Base-by-base conservation (phyloP, 2,329 filamentous ascomycete genomes). In the Colletotrichum sp. region DNA sequence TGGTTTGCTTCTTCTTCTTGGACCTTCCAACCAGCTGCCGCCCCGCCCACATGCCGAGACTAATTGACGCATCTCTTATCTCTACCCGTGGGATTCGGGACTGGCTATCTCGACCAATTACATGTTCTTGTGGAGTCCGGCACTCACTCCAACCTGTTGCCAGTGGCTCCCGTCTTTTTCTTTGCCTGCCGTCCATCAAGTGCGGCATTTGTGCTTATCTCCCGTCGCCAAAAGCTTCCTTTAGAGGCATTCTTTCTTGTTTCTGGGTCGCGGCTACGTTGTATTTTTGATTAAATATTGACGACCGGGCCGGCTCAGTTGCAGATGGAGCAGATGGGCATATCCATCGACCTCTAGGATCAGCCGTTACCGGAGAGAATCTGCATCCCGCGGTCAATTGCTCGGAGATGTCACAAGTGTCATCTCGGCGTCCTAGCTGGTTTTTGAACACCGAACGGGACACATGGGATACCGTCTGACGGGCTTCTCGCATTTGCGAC, bases 171-270 rank as follows among this genome's bases (percentile, higher is more conserved):
- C 43, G 43, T 39, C 59, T 48, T 5, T 36, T 15, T 39, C 9
- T 21, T 52, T 68, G 52, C 57, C 43, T 36, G 55, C 67, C 55
- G 39, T 28, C 39, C 24, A 36, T 7, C 12, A 15, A 18, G 21
- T 75, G 73, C 64, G 70, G 64, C 65, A 75, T 73, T 75, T 75
- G 70, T 73, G 64, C 63, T 75, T 75, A 75, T 75, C 73, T 75
- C 21, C 6, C 34, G 26, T 48, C 57, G 70, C 70, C 48, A 67
- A 59, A 64, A 68, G 34, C 24, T 57, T 66, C 61, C 52, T 7
- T 39, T 43, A 36, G 52, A 30, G 36, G n/a, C 63, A 57, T 59
- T 55, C 39, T 34, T 67, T 73, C 28, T 18, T 30, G 61, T 63
- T 59, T 16, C 43, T 52, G 21, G 28, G 34, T 55, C 55, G 8